phyloP scores from a whole-genome alignment of 2,329 filamentous ascomycete species.

The Epichloe glyceriae region DNA sequence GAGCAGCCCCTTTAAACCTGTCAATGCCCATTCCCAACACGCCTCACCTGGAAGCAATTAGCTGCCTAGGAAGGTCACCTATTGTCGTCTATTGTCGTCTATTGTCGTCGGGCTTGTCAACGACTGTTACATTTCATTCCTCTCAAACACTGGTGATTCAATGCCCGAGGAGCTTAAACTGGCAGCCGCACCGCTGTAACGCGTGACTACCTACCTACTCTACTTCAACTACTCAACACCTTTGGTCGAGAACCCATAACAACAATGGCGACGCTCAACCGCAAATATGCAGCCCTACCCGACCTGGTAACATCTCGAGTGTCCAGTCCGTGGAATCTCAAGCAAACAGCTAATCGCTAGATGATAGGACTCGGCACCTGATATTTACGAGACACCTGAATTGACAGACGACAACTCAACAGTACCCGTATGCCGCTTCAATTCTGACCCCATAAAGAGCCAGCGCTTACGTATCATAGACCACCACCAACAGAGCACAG shows the following conservation, averaged over 20 bases:
- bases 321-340: slow-evolving; percentile 4
- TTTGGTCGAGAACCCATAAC: neutral
- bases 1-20: neutral
- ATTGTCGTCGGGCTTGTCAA: neutral
- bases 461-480: slow-evolving; percentile 25
- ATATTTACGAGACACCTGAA: slow-evolving; percentile 94
- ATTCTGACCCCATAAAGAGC: neutral
- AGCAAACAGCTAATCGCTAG: slow-evolving; percentile 11
- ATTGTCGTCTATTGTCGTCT: too few relatives aligned
- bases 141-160: neutral
- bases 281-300: slow-evolving; percentile 71
- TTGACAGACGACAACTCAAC: slow-evolving; percentile 84
- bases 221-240: neutral
- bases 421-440: slow-evolving; percentile 48
- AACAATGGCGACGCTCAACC: slow-evolving; percentile 45
- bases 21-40: neutral
- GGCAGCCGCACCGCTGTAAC: neutral
- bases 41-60: neutral
- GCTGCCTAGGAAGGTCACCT: neutral
- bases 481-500: slow-evolving; percentile 40
- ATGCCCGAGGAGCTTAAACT: neutral
- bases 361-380: slow-evolving; percentile 70
- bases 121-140: neutral
- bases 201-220: neutral
- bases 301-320: slow-evolving; percentile 47